Evolutionary conservation across 192 early-diverging fungal genomes (phyloP).

Genomic region (Backusella mclennaniae): DNA sequence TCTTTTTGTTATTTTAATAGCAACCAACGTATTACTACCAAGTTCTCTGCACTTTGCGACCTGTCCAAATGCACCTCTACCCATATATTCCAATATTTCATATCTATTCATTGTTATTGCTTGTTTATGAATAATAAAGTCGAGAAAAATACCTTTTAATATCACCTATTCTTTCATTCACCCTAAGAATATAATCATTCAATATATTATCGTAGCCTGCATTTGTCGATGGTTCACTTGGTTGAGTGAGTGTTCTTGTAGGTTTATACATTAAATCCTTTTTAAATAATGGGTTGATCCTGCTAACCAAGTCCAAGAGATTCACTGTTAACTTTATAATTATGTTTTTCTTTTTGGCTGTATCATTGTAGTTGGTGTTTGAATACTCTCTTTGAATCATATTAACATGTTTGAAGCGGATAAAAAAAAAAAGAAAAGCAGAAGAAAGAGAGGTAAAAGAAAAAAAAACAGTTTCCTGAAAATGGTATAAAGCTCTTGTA

Average conservation of each 20-base stretch:
- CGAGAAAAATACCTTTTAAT: conserved; percentile 63
- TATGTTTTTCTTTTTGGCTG: not conserved
- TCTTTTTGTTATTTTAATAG: conserved; percentile 99
- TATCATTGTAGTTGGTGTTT: not conserved
- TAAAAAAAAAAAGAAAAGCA: not conserved
- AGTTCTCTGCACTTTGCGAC: conserved; percentile 94
- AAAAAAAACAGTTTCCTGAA: not conserved
- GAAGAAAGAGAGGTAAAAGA: not conserved
- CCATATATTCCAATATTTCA: conserved; percentile 89
- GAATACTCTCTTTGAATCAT: not conserved
- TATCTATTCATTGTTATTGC: conserved; percentile 51
- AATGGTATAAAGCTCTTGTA: not conserved
- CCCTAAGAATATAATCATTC: conserved; percentile 94
- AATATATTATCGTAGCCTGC: conserved; percentile 93
- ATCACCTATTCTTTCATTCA: conserved; percentile 86
- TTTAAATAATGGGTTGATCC: conserved; percentile 74
- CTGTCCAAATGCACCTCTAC: conserved; percentile 98
- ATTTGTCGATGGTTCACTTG: conserved; percentile 88
- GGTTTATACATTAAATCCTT: conserved; percentile 81
- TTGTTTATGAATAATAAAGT: not conserved
- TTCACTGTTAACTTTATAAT: not conserved
- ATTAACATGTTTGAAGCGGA: not conserved
- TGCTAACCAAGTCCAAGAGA: conserved; percentile 42
- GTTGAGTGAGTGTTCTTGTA: conserved; percentile 88
- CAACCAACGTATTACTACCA: conserved; percentile 83